These are phyloP conservation scores for Colletotrichum coccodes DNA, from an alignment of 2,329 filamentous ascomycete genomes.

Conservation along the genomic window DNA sequence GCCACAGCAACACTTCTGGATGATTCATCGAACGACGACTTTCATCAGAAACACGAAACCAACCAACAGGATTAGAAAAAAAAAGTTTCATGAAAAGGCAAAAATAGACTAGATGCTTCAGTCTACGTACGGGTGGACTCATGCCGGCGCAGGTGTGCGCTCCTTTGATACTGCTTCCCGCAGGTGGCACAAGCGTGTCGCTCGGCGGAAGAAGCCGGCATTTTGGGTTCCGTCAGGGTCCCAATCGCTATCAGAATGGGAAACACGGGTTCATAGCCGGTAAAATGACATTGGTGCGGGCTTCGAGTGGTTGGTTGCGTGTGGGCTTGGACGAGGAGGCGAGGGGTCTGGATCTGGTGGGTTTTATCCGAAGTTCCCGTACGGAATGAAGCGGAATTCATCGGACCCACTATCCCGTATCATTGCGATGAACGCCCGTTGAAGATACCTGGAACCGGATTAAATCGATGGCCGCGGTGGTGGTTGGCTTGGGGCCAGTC, in stretches of 20 bases:
- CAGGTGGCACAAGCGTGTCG: conserved; percentile 35
- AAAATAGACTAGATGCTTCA: not conserved
- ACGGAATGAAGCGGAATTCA: not conserved
- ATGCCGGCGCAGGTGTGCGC: conserved; percentile 40
- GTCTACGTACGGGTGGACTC: conserved; percentile 38
- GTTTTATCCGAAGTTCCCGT: conserved; percentile 29
- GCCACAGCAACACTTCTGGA: not conserved
- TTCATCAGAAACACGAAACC: not conserved
- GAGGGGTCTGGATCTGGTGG: conserved; percentile 21
- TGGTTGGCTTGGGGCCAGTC: not conserved
- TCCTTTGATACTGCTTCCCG: conserved; percentile 39
- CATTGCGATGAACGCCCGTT: too few relatives aligned
- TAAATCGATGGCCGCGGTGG: conserved; percentile 11
- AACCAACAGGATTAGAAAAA: not conserved
- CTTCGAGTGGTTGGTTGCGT: not conserved
- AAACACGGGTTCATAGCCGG: rapidly evolving
- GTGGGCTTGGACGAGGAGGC: conserved; percentile 9
- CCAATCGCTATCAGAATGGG: not conserved
- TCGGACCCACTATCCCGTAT: not conserved
- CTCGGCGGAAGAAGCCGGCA: conserved; percentile 5
- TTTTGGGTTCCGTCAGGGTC: not conserved
- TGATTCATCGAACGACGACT: too few relatives aligned
- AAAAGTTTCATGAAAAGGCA: not conserved
- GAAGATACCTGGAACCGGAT: not conserved
- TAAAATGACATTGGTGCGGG: not conserved